Base-by-base conservation (phyloP, 1,284 basidiomycete species). In the Sporisorium iseilematis-ciliati region DNA sequence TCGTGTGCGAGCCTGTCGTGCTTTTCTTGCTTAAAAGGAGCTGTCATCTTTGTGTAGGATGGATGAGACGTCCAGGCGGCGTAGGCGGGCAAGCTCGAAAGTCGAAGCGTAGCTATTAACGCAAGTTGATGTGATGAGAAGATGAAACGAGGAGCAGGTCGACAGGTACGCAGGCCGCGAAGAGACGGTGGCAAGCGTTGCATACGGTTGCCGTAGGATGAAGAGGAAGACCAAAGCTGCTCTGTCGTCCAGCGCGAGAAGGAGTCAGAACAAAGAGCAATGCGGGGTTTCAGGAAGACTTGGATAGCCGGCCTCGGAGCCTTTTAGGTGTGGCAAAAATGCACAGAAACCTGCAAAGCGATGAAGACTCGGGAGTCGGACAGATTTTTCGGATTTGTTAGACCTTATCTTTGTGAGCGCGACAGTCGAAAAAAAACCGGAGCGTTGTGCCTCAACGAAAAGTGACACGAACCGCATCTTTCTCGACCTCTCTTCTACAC, bases 251-350 rank as follows among this genome's bases (percentile, higher is more conserved):
- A 25, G 23, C 38, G 40, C 4, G 16, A 53, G 38, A 23, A 38
- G 41, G 51, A n/a, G 23, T n/a, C 35, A 56, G 20, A 31, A 31
- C 21, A n/a, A 20, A 26, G 38, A 42, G 29, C 18, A 7, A 46
- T 7, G 7, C 29, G 41, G 54, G 54, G 54, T 56, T 43, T 33
- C n/a, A 33, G 29, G 18, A 33, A 45, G 40, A 46, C 31, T 35
- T 56, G 54, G 40, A 56, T 56, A 46, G 42, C 54, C 54, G 54
- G 41, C 54, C 18, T 33, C 35, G 12, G 35, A 38, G 35, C 35
- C 35, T 43, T 56, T 46, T 31, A n/a, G 42, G 54, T 56, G 54
- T 56, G 54, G 54, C 54, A 21, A 51, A 55, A 31, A 45, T 33
- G 42, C 54, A 55, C 0, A 33, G 25, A 43, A 43, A 21, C 26